Evolutionary conservation across 163 green algal species (phyloP), one percentile per base, ranked within the genome.

Genomic region (Smithsoniella earleae): DNA sequence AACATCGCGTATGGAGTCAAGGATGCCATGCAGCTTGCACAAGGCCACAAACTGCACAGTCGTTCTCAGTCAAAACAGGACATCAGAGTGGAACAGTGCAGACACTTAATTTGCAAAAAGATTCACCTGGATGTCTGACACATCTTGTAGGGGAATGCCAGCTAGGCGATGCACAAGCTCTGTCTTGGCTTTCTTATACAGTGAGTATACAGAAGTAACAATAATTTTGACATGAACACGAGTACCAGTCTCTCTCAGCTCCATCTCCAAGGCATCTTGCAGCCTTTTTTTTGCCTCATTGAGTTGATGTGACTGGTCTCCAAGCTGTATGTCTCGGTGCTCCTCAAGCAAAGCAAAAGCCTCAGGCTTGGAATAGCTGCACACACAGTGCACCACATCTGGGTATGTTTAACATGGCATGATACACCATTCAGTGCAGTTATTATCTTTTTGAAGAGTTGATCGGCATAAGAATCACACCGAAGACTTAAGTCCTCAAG

Each of bases 401-500:
- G 10, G 13, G 13, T 49, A 13, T 49, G 10, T 49, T 10, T 49
- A 49, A 49, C 40, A 49, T 10, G 40, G 10, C 40, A 49, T 49
- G 40, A 49, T 13, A 49, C 13, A 22, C 40, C 40, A 22, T 49
- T 13, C 13, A 13, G 40, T 49, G 40, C 40, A 49, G 10, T 22
- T 49, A 13, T 10, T 49, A 22, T 13, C 40, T 49, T 10, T 13
- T 49, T 49, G 10, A 13, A 49, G 13, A 49, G 40, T 49, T 49
- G 40, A 49, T 13, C 10, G 40, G 40, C 40, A 49, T 49, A 49
- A 49, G 40, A 8, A n/a, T 13, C 58, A 33, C 58, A 90, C 74
- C 74, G 79, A 75, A 96, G 90, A 62, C 77, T 81, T 66, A 95
- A 78, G 58, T 92, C 89, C 78, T 96, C 89, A 37, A 96, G 82